These are phyloP conservation scores for Tilletia setariae DNA, from an alignment of 1,284 basidiomycete species.

Conservation along the genomic window DNA sequence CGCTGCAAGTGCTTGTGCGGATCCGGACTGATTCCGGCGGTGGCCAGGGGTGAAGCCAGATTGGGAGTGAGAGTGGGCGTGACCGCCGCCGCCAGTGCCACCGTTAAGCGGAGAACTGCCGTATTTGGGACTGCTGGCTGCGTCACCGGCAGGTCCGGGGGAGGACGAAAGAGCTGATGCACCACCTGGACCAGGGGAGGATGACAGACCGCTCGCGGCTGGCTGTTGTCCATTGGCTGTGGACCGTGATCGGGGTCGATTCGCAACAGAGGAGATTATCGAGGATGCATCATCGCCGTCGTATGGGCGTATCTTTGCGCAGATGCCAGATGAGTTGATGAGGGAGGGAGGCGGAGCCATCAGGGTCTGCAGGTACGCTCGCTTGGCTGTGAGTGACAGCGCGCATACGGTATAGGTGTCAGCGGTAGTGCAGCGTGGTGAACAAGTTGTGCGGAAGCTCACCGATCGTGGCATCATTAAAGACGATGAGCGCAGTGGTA, in stretches of 20 bases:
- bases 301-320: slow-evolving; percentile 72
- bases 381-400: slow-evolving; percentile 64
- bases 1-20: slow-evolving; percentile 25
- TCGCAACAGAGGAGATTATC: slow-evolving; percentile 83
- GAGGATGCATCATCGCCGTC: slow-evolving; percentile 86
- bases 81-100: background rate
- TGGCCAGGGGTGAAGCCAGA: slow-evolving; percentile 32
- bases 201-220: slow-evolving; percentile 3
- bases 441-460: slow-evolving; percentile 4
- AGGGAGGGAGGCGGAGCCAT: slow-evolving; percentile 65
- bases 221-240: slow-evolving; percentile 28
- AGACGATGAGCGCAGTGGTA: slow-evolving; percentile 90
- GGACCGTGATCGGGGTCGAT: slow-evolving; percentile 54
- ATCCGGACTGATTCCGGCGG: slow-evolving; percentile 37
- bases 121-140: slow-evolving; percentile 18
- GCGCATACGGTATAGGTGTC: slow-evolving; percentile 16
- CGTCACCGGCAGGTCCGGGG: slow-evolving; percentile 19
- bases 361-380: slow-evolving; percentile 81
- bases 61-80: slow-evolving; percentile 22
- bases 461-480: slow-evolving; percentile 64
- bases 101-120: background rate
- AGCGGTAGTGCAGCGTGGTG: background rate
- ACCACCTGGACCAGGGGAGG: slow-evolving; percentile 4
- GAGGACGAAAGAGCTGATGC: slow-evolving; percentile 26
- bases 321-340: slow-evolving; percentile 56